Evolutionary conservation across 441 rosid genomes (phyloP).

Genomic region (Jatropha podagrica): DNA sequence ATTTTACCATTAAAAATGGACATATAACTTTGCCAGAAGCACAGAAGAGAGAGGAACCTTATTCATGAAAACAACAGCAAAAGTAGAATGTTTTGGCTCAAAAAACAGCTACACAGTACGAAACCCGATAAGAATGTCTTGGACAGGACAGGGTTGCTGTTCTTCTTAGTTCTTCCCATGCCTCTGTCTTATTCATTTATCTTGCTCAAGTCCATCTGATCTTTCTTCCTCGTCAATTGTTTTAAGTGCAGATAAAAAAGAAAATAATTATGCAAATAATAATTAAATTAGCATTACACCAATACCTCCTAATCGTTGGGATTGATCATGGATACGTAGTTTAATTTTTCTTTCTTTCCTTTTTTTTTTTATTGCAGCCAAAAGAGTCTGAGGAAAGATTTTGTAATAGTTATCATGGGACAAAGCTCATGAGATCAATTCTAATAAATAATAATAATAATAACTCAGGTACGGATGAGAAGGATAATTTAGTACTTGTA

Average conservation of each 20-base stretch:
- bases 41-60: slow-evolving; percentile 9
- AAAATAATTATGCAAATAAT: neutral
- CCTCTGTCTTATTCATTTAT: slow-evolving; percentile 3
- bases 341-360: too few relatives aligned
- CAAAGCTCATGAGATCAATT: neutral
- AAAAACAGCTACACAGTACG: neutral
- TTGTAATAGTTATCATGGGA: slow-evolving; percentile 2
- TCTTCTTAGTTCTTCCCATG: neutral
- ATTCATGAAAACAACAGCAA: slow-evolving; percentile 9
- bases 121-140: neutral
- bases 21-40: neutral
- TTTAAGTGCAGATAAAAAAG: neutral
- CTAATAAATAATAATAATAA: neutral
- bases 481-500: neutral
- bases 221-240: neutral
- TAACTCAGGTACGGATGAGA: neutral
- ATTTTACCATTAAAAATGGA: neutral
- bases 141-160: neutral
- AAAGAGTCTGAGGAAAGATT: neutral
- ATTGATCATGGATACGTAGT: neutral
- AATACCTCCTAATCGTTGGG: neutral
- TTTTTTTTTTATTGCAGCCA: neutral
- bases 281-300: neutral
- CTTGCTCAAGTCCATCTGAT: slow-evolving; percentile 8
- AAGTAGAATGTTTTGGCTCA: slow-evolving; percentile 26